Evolutionary conservation across 1,139 yeast genomes (phyloP).

Genomic region (Kurtzmaniella quercitrusa): DNA sequence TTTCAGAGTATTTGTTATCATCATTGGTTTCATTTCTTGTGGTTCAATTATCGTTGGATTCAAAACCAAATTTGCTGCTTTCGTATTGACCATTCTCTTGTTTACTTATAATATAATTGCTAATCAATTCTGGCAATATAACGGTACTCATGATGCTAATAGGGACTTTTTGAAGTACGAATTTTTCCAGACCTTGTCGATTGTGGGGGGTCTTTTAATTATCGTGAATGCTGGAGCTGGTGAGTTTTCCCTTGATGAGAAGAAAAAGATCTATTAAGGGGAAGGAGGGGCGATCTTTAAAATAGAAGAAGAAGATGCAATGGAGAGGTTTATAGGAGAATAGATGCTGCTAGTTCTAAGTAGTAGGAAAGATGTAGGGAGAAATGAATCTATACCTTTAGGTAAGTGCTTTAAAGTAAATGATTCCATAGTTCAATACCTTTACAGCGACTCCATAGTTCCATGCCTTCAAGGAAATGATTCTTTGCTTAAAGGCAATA

Average conservation of each 20-base stretch:
- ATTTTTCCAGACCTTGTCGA: slow-evolving; percentile 90
- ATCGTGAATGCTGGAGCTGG: slow-evolving; percentile 98
- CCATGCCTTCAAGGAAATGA: no score
- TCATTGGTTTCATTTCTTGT: slow-evolving; percentile 70
- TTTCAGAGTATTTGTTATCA: slow-evolving; percentile 58
- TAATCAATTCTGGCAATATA: slow-evolving; percentile 86
- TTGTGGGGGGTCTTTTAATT: slow-evolving; percentile 88
- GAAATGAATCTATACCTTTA: no score
- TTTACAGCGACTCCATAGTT: no score
- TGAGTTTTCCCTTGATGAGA: slow-evolving; percentile 87
- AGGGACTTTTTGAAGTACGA: slow-evolving; percentile 91
- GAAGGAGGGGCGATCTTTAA: neutral
- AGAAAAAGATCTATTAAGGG: slow-evolving; percentile 80
- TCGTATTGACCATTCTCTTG: slow-evolving; percentile 68
- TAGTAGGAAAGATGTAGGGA: neutral
- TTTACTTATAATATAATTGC: slow-evolving; percentile 72
- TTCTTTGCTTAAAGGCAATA: no score
- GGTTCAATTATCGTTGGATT: slow-evolving; percentile 85
- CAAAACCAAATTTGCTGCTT: slow-evolving; percentile 89
- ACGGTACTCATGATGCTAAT: slow-evolving; percentile 62
- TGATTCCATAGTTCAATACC: no score
- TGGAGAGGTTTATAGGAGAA: neutral
- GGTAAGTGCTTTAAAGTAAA: no score
- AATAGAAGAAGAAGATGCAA: neutral
- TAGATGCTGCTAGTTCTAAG: neutral